phyloP scores from a whole-genome alignment of 192 early-diverging fungal species.

The Coemansia sp. region DNA sequence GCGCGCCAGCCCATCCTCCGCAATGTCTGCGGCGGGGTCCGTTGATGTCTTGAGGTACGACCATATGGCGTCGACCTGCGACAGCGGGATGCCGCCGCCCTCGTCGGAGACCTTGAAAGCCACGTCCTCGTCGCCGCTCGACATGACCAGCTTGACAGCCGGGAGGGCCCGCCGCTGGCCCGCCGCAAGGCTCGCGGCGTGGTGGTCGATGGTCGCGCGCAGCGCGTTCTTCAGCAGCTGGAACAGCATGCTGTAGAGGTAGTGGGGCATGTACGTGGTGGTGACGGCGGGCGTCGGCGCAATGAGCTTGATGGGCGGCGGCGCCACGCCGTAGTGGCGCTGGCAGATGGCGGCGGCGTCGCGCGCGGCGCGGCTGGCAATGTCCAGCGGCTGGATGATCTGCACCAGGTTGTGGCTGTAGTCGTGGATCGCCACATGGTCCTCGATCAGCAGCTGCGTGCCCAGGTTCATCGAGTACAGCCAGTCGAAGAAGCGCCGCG shows the following conservation, averaged over 20 bases:
- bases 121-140: conserved; percentile 65
- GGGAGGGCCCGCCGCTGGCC: conserved; percentile 32
- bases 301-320: conserved; percentile 54
- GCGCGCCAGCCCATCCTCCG: neutral
- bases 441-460: conserved; percentile 65
- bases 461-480: conserved; percentile 66
- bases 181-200: conserved; percentile 8
- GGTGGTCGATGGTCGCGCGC: conserved; percentile 57
- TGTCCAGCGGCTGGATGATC: conserved; percentile 59
- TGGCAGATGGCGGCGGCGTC: conserved; percentile 55
- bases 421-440: conserved; percentile 63
- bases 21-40: conserved; percentile 1
- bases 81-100: conserved; percentile 65
- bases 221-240: conserved; percentile 66
- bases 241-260: conserved; percentile 62
- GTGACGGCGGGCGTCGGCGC: conserved; percentile 54
- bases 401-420: conserved; percentile 60
- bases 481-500: conserved; percentile 61
- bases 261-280: conserved; percentile 61
- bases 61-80: conserved; percentile 62
- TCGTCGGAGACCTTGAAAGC: conserved; percentile 67
- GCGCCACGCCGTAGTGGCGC: conserved; percentile 51
- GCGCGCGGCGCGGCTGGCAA: conserved; percentile 56
- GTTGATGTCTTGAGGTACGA: conserved; percentile 53
- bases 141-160: conserved; percentile 58